Percentiles rank a stretch among this genome's conserved stretches.
Evolutionary conservation across 2,329 filamentous ascomycete species (phyloP).

Genomic region (Sphaerostilbella broomeana): DNA sequence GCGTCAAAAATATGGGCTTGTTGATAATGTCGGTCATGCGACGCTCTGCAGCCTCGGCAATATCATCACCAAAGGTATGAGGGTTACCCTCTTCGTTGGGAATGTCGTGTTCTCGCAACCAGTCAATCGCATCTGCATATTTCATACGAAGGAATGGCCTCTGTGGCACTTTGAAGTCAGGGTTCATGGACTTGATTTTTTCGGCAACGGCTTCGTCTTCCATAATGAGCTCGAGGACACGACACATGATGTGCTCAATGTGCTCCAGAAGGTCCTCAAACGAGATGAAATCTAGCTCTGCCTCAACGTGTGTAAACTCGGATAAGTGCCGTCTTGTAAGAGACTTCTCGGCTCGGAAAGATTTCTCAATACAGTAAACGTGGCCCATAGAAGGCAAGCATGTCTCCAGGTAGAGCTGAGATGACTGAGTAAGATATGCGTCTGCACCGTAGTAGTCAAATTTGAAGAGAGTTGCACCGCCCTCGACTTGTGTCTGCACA

Average conservation of each 20-base stretch:
- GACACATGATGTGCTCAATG: constrained; percentile 80
- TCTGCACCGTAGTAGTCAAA: constrained; percentile 85
- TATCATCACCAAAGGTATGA: constrained; percentile 93
- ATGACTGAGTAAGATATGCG: constrained; percentile 93
- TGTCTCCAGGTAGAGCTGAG: constrained; percentile 95
- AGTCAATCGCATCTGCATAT: constrained; percentile 89
- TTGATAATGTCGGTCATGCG: constrained; percentile 97
- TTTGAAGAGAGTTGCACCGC: constrained; percentile 83
- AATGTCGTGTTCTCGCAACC: constrained; percentile 86
- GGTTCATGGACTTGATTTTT: constrained; percentile 82
- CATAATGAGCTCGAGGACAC: constrained; percentile 72
- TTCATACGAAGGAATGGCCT: constrained; percentile 92
- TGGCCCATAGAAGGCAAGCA: constrained; percentile 84
- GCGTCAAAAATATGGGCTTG: constrained; percentile 88
- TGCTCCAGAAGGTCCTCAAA: constrained; percentile 85
- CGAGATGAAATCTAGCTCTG: constrained; percentile 89
- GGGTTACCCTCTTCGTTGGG: constrained; percentile 86
- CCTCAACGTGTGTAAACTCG: constrained; percentile 96
- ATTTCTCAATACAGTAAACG: constrained; percentile 97
- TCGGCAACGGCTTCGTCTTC: constrained; percentile 65
- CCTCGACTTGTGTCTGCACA: constrained; percentile 93
- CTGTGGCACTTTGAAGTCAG: constrained; percentile 72
- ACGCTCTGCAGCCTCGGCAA: constrained; percentile 94
- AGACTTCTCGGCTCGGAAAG: constrained; percentile 95
- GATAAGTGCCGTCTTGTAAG: constrained; percentile 89